Conservation (phyloP, 768 basidiomycete species). For the Pleurotus giganteus region DNA sequence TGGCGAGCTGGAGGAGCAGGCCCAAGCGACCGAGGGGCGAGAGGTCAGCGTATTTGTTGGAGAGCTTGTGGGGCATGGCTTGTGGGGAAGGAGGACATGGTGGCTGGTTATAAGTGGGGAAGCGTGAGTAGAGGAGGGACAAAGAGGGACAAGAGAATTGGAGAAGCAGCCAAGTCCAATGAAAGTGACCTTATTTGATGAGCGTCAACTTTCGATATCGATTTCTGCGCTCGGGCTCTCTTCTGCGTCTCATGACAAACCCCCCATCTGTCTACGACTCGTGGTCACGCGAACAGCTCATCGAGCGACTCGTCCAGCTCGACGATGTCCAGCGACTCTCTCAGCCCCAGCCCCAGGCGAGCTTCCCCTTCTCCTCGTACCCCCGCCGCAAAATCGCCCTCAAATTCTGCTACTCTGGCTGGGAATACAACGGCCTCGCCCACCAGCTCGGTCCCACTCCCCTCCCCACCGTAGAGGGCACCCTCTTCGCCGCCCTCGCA, state of each 20-base stretch:
- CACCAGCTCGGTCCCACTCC: slow-evolving; percentile 70
- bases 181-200: neutral
- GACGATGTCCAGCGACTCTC: slow-evolving; percentile 36
- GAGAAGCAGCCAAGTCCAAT: neutral
- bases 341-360: slow-evolving; percentile 23
- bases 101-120: neutral
- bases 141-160: neutral
- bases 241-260: slow-evolving; percentile 2
- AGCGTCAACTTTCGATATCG: slow-evolving; percentile 2
- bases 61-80: neutral
- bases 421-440: slow-evolving; percentile 89
- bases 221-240: slow-evolving; percentile 8
- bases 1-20: neutral
- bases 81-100: neutral
- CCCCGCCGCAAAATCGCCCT: slow-evolving; percentile 89
- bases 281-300: slow-evolving; percentile 69
- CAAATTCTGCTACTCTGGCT: slow-evolving; percentile 90
- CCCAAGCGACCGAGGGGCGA: neutral
- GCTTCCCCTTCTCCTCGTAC: slow-evolving; percentile 67
- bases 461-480: slow-evolving; percentile 88
- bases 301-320: slow-evolving; percentile 58
- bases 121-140: neutral
- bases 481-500: slow-evolving; percentile 76
- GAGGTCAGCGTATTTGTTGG: neutral
- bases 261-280: slow-evolving; percentile 37